These are phyloP conservation scores for Proliferodiscus dingleyae DNA, from an alignment of 2,329 filamentous ascomycete species.

Conservation along the genomic window DNA sequence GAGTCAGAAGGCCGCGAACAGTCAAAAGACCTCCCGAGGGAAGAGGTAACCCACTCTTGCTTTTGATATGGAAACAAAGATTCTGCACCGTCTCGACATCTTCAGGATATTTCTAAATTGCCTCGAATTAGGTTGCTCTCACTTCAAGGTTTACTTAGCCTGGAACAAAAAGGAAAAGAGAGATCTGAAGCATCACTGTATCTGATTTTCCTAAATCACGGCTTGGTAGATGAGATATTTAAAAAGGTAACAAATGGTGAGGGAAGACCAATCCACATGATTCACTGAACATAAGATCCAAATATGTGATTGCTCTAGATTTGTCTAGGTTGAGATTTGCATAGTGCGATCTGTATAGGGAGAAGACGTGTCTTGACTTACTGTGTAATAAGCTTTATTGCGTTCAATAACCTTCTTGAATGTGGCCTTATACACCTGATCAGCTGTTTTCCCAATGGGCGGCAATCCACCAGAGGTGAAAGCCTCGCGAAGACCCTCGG, in stretches of 20 bases:
- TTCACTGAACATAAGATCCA: too few species aligned
- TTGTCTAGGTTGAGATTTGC: too few species aligned
- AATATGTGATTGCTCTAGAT: too few species aligned
- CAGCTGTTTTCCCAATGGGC: constrained; percentile 65
- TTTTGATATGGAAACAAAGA: constrained; percentile 60
- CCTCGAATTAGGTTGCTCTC: not conserved
- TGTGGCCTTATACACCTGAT: constrained; percentile 69
- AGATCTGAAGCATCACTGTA: too few species aligned
- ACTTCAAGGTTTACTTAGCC: too few species aligned
- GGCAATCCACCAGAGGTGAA: constrained; percentile 84
- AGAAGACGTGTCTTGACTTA: not conserved
- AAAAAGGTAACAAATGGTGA: too few species aligned
- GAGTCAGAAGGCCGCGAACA: constrained; percentile 66
- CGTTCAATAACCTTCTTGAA: constrained; percentile 66
- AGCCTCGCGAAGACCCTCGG: constrained; percentile 72
- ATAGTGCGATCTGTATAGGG: too few species aligned
- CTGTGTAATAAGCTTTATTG: constrained; percentile 60
- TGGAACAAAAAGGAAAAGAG: too few species aligned
- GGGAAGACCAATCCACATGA: too few species aligned
- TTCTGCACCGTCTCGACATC: constrained; percentile 65
- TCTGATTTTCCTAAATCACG: too few species aligned
- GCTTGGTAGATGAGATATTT: too few species aligned
- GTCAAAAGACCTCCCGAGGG: constrained; percentile 72
- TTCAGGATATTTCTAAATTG: constrained; percentile 67
- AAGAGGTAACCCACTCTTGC: constrained; percentile 54